phyloP scores from a whole-genome alignment of 2,329 filamentous ascomycete species.

The Fusarium dimerum region DNA sequence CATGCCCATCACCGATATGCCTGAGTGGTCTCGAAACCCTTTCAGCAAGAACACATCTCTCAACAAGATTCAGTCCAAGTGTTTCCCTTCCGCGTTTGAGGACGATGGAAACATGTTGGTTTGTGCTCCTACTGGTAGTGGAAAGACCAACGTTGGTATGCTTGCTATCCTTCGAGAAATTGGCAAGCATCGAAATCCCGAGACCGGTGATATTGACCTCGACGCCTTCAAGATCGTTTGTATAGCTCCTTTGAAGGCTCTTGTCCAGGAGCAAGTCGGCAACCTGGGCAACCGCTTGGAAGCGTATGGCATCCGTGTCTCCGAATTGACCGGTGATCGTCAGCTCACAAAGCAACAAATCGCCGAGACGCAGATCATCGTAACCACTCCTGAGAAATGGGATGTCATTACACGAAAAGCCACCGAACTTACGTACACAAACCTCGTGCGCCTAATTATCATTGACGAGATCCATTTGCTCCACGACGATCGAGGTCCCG shows the following conservation, averaged over 20 bases:
- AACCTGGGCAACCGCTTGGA: constrained; percentile 93
- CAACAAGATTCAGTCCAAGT: constrained; percentile 95
- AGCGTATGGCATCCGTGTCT: constrained; percentile 86
- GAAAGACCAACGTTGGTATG: constrained; percentile 99
- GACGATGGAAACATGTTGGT: constrained; percentile 98
- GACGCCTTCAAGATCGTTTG: constrained; percentile 99
- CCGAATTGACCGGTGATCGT: constrained; percentile 96
- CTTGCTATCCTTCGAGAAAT: constrained; percentile 93
- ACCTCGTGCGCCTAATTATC: constrained; percentile 91
- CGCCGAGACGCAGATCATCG: constrained; percentile 94
- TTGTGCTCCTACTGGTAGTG: constrained; percentile 94
- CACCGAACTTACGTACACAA: constrained; percentile 94
- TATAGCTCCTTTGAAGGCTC: constrained; percentile 91
- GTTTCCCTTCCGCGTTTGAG: constrained; percentile 85
- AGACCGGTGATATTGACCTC: constrained; percentile 90
- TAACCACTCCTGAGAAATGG: constrained; percentile 98
- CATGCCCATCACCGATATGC: constrained; percentile 83
- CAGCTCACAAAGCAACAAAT: constrained; percentile 99
- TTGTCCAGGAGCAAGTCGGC: constrained; percentile 97
- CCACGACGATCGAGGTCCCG: constrained; percentile 95
- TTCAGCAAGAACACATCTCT: constrained; percentile 86
- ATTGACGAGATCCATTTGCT: constrained; percentile 98
- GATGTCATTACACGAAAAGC: constrained; percentile 98
- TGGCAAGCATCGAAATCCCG: constrained; percentile 86
- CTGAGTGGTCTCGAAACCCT: constrained; percentile 85